Conservation (phyloP, 306 rosid genomes). For the Myrica gale region DNA sequence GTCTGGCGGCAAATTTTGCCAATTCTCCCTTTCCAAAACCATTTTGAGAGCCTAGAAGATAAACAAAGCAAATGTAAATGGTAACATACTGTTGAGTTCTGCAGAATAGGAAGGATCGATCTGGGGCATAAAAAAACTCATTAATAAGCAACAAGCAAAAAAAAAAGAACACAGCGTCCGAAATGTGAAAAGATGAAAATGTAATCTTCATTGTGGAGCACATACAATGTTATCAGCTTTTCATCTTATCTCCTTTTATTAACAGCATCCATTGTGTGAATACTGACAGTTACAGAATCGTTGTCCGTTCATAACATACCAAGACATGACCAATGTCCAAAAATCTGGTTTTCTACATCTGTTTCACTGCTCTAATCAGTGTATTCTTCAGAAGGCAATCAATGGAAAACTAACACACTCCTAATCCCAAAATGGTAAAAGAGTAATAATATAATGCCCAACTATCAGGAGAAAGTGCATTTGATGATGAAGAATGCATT, state of each 20-base stretch:
- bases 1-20: conserved; percentile 78
- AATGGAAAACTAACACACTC: background rate
- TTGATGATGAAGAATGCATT: background rate
- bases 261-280: background rate
- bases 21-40: conserved; percentile 92
- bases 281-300: background rate
- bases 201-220: background rate
- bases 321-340: background rate
- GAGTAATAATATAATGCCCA: background rate
- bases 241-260: background rate
- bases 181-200: background rate
- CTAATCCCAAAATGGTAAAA: background rate
- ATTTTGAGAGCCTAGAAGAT: conserved; percentile 79
- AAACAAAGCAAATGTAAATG: conserved; percentile 18
- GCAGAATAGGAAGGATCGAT: conserved; percentile 1
- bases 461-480: background rate
- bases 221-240: background rate
- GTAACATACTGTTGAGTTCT: conserved; percentile 8
- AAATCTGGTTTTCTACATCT: background rate
- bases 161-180: too few relatives aligned
- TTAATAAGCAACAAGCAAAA: conserved; percentile 16
- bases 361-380: background rate
- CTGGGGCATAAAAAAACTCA: conserved; percentile 23
- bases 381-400: background rate
- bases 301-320: background rate